Evolutionary conservation across 1,139 yeast genomes (phyloP).

Genomic region (Magnusiomyces clavatus): DNA sequence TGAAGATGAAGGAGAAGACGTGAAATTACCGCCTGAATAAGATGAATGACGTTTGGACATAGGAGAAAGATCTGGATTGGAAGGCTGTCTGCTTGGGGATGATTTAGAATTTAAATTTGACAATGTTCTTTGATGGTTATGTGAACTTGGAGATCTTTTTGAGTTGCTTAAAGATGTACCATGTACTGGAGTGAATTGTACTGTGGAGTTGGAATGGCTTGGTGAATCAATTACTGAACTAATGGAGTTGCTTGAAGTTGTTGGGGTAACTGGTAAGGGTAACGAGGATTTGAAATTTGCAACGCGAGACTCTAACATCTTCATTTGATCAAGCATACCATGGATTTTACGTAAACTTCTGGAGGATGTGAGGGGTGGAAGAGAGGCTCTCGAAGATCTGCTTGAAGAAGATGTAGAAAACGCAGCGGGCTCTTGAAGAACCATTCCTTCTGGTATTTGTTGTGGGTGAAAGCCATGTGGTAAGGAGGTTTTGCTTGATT

Average conservation of each 20-base stretch:
- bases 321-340: constrained; percentile 30
- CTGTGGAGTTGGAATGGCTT: too few species aligned
- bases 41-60: constrained; percentile 12
- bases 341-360: constrained; percentile 29
- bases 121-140: too few species aligned
- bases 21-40: background rate
- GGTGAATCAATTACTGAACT: background rate
- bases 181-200: background rate
- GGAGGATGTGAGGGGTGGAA: constrained; percentile 21
- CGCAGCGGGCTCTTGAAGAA: background rate
- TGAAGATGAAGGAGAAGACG: constrained; percentile 3
- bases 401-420: background rate
- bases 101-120: background rate
- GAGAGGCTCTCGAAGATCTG: background rate
- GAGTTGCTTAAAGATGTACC: background rate
- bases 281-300: constrained; percentile 28
- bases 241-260: background rate
- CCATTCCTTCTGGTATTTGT: background rate
- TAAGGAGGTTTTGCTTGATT: background rate
- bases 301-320: constrained; percentile 26
- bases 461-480: background rate
- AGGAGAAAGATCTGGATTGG: too few species aligned
- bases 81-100: background rate
- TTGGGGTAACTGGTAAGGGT: constrained; percentile 17
- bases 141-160: too few species aligned